phyloP scores from a whole-genome alignment of 306 rosid genomes.

The Rosa rugosa region DNA sequence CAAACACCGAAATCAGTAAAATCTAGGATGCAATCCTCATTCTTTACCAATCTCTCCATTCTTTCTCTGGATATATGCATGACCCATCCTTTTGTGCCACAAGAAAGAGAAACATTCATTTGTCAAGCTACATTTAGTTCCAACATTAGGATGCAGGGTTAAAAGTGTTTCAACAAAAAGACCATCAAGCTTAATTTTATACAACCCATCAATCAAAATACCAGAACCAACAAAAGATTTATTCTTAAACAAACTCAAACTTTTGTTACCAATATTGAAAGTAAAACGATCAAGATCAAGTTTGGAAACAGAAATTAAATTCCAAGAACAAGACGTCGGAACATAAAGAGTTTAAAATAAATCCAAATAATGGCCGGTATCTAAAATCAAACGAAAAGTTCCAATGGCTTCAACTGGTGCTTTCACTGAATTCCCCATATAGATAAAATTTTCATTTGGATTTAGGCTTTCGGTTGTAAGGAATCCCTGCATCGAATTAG shows the following conservation, averaged over 20 bases:
- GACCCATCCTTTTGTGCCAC: not conserved
- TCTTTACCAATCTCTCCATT: not conserved
- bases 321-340: not conserved
- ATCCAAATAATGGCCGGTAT: not conserved
- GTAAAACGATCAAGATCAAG: not conserved
- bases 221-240: not conserved
- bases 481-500: slow-evolving; percentile 4
- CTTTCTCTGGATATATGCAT: not conserved
- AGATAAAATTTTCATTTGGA: not conserved
- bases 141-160: not conserved
- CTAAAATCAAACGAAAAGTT: not conserved
- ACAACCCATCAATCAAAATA: not conserved
- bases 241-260: not conserved
- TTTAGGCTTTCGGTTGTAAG: not conserved
- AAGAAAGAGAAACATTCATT: not conserved
- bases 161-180: not conserved
- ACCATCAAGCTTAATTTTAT: not conserved
- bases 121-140: not conserved
- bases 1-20: not conserved
- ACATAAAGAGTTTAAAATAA: slow-evolving; percentile 4
- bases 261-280: not conserved
- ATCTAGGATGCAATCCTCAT: not conserved
- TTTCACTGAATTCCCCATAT: not conserved
- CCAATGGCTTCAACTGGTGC: not conserved
- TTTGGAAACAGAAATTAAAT: not conserved